phyloP scores from a whole-genome alignment of 768 basidiomycete species.

The Lactarius hengduanensis region DNA sequence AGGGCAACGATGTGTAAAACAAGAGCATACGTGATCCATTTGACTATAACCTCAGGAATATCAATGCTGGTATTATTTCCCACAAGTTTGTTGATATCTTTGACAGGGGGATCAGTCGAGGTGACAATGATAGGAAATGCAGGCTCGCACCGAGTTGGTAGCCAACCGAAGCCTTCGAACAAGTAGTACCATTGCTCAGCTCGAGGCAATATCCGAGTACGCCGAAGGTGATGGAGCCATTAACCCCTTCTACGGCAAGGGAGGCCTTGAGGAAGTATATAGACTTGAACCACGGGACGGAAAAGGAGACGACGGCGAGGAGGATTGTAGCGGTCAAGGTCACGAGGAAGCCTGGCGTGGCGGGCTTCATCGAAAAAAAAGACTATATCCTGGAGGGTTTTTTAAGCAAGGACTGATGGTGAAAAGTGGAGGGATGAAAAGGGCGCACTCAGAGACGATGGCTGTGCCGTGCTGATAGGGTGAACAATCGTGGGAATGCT shows the following conservation, averaged over 20 bases:
- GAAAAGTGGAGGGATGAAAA: not conserved
- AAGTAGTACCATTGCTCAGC: conserved; percentile 54
- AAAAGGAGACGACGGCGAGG: conserved; percentile 85
- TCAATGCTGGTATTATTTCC: conserved; percentile 62
- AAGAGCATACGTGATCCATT: conserved; percentile 94
- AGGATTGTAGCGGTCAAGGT: conserved; percentile 77
- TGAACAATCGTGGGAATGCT: not conserved
- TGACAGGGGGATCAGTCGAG: not conserved
- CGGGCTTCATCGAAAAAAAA: conserved; percentile 58
- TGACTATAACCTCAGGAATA: conserved; percentile 80
- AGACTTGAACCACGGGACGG: conserved; percentile 85
- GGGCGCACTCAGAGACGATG: not conserved
- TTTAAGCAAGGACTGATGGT: not conserved
- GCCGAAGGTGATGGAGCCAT: conserved; percentile 77
- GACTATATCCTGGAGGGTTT: not conserved
- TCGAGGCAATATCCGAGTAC: conserved; percentile 86
- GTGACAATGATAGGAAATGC: not conserved
- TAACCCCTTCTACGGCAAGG: conserved; percentile 45
- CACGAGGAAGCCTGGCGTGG: conserved; percentile 86
- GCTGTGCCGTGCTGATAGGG: not conserved
- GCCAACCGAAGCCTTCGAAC: conserved; percentile 79
- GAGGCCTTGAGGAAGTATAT: conserved; percentile 85
- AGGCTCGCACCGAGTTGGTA: conserved; percentile 75
- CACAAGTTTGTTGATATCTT: conserved; percentile 82
- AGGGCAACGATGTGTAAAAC: conserved; percentile 91